Evolutionary conservation across 2,329 filamentous ascomycete species (phyloP).

Genomic region (Trichoderma citrinoviride): DNA sequence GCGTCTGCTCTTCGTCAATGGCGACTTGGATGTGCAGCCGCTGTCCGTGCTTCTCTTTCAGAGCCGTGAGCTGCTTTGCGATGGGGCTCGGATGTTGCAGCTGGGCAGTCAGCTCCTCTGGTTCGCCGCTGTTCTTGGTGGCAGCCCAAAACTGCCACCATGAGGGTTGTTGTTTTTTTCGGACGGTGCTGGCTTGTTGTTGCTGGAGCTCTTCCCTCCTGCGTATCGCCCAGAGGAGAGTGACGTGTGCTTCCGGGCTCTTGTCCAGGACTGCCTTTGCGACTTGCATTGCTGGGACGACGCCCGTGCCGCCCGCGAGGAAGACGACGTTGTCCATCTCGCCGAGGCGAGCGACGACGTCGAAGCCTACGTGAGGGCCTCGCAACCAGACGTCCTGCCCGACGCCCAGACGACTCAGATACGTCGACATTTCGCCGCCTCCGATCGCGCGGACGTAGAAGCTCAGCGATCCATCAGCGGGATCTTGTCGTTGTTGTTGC

Average conservation of each 20-base stretch:
- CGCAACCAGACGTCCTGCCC: constrained; percentile 70
- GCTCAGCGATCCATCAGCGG: constrained; percentile 50
- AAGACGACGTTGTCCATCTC: constrained; percentile 61
- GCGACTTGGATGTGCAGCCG: constrained; percentile 69
- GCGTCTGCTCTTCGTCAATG: constrained; percentile 74
- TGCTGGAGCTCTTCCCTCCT: constrained; percentile 53
- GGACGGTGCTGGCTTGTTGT: constrained; percentile 25
- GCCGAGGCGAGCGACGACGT: constrained; percentile 40
- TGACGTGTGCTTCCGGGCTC: constrained; percentile 44
- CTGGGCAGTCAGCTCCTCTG: constrained; percentile 25
- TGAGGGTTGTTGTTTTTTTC: constrained; percentile 21
- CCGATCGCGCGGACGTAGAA: constrained; percentile 77
- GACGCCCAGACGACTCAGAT: constrained; percentile 63
- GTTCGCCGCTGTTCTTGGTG: constrained; percentile 24
- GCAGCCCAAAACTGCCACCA: constrained; percentile 30
- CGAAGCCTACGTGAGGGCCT: constrained; percentile 72
- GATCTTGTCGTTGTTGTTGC: too few species aligned
- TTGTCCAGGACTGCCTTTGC: constrained; percentile 59
- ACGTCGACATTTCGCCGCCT: constrained; percentile 81
- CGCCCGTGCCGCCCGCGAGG: constrained; percentile 86
- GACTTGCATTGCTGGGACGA: constrained; percentile 84
- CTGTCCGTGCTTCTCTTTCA: constrained; percentile 57
- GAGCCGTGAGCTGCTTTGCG: constrained; percentile 58
- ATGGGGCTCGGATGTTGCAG: constrained; percentile 45
- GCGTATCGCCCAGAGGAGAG: constrained; percentile 78